Percentiles rank a stretch among this genome's conserved stretches.
Conservation (phyloP, 768 basidiomycete genomes). For the Lentinula guzmanii region DNA sequence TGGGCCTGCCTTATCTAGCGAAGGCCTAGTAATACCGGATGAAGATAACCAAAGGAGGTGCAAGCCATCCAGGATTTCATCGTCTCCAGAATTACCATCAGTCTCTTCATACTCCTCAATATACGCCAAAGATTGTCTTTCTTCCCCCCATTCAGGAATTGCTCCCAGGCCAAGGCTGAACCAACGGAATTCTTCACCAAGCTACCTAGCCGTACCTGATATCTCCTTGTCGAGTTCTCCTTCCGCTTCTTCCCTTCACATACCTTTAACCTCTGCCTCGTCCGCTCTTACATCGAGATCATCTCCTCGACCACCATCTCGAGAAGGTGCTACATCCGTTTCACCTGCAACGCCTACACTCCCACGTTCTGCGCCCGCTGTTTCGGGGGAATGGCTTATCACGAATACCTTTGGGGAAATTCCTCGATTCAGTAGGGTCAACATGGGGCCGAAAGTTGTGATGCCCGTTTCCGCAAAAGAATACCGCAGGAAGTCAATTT, state of each 20-base stretch:
- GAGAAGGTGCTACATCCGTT: not conserved
- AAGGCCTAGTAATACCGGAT: not conserved
- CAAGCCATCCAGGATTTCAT: slow-evolving; percentile 1
- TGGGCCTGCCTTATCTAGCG: slow-evolving; percentile 1
- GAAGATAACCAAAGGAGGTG: not conserved
- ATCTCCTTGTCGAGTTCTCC: not conserved
- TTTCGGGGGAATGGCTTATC: not conserved
- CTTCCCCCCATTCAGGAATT: not conserved
- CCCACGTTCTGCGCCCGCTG: not conserved
- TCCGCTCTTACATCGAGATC: not conserved
- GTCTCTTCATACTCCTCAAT: not conserved
- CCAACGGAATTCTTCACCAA: not conserved
- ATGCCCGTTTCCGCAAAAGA: slow-evolving; percentile 2
- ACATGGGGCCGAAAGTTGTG: not conserved
- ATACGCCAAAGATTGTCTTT: not conserved
- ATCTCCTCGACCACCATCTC: not conserved
- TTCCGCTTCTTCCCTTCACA: not conserved
- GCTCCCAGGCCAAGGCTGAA: not conserved
- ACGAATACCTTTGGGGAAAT: not conserved
- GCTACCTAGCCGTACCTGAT: not conserved
- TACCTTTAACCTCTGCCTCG: not conserved
- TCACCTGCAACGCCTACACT: not conserved
- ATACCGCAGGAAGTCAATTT: slow-evolving; percentile 1
- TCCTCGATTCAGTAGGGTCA: slow-evolving; percentile 2
- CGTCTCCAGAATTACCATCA: not conserved